These are phyloP conservation scores for Pyrenochaeta sp. DNA, from an alignment of 2,329 filamentous ascomycete genomes.

Conservation along the genomic window DNA sequence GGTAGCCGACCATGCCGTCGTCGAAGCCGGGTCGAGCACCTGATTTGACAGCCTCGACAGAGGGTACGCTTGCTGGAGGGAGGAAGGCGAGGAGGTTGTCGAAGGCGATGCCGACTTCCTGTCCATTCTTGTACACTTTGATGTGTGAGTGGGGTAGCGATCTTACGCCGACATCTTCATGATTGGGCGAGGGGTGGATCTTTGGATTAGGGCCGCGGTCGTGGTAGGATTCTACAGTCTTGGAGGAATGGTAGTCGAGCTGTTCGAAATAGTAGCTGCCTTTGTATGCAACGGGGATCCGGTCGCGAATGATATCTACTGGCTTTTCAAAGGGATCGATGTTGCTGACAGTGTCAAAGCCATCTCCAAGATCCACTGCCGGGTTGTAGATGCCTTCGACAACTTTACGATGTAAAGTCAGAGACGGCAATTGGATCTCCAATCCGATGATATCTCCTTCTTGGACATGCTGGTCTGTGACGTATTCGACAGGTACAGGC, in stretches of 20 bases:
- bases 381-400: constrained; percentile 89
- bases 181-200: constrained; percentile 78
- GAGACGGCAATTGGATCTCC: constrained; percentile 87
- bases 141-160: constrained; percentile 87
- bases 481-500: constrained; percentile 45
- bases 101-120: constrained; percentile 85
- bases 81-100: constrained; percentile 88
- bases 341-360: constrained; percentile 57
- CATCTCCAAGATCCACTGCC: constrained; percentile 72
- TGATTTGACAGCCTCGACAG: constrained; percentile 70
- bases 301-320: constrained; percentile 88
- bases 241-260: constrained; percentile 85
- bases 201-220: constrained; percentile 61
- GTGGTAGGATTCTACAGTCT: constrained; percentile 77
- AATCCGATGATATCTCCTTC: constrained; percentile 95
- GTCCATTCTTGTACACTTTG: constrained; percentile 91
- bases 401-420: constrained; percentile 85
- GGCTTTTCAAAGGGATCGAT: constrained; percentile 58
- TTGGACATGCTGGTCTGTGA: constrained; percentile 77
- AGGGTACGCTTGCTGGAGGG: constrained; percentile 82
- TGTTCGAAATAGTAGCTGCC: constrained; percentile 93
- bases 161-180: constrained; percentile 75
- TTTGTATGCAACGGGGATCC: constrained; percentile 93
- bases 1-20: constrained; percentile 94
- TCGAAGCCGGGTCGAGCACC: constrained; percentile 87